These are phyloP conservation scores for Rhodotorula taiwanensis DNA, from an alignment of 768 basidiomycete genomes.

Conservation along the genomic window DNA sequence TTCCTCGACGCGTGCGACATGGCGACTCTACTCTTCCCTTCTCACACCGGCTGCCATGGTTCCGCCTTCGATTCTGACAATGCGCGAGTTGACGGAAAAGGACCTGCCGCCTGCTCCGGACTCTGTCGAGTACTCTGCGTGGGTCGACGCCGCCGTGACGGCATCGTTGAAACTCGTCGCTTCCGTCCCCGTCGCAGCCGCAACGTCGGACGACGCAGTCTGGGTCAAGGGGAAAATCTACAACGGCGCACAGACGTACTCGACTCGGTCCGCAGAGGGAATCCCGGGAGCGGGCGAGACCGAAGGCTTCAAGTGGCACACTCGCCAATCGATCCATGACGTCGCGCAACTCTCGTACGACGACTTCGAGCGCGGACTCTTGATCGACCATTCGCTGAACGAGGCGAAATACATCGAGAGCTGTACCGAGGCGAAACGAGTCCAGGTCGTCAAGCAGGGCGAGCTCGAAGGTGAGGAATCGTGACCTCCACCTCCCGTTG, in stretches of 20 bases:
- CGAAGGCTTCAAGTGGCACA: conserved; percentile 13
- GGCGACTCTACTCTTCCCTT: too few relatives aligned
- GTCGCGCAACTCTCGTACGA: neutral
- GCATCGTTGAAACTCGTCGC: neutral
- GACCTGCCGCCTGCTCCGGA: neutral
- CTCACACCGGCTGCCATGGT: too few relatives aligned
- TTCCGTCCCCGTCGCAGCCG: neutral
- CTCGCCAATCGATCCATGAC: neutral
- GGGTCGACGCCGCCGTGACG: neutral
- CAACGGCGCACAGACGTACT: neutral
- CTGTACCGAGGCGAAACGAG: conserved; percentile 36
- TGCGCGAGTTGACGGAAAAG: too few relatives aligned
- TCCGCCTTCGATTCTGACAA: neutral
- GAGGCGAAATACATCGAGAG: conserved; percentile 45
- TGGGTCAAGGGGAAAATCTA: neutral
- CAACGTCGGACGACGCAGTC: neutral
- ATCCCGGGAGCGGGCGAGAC: neutral
- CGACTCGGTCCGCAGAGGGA: neutral
- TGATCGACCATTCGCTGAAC: conserved; percentile 36
- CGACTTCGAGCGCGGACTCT: conserved; percentile 19
- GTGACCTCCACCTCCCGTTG: too few relatives aligned
- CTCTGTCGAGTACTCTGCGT: neutral
- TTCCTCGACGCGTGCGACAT: neutral
- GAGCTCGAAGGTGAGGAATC: conserved; percentile 41
- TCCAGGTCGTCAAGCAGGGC: conserved; percentile 40